phyloP scores from a whole-genome alignment of 1,284 basidiomycete genomes.

The Trichosporon asahii region DNA sequence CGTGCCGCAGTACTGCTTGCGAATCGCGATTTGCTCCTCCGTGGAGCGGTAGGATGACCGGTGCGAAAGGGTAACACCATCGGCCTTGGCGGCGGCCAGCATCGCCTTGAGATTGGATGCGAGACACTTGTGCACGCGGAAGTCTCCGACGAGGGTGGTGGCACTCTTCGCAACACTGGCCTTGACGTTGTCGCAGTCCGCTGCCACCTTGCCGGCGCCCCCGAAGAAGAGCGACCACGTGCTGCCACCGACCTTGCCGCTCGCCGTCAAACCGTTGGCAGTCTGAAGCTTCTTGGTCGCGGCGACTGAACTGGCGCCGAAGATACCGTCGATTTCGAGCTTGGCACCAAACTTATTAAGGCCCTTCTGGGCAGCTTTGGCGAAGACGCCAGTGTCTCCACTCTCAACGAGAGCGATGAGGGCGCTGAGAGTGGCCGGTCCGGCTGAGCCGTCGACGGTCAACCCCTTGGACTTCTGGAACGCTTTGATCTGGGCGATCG shows the following conservation, averaged over 20 bases:
- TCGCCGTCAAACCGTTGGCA: neutral
- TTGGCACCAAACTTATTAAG: slow-evolving; percentile 2
- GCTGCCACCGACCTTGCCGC: neutral
- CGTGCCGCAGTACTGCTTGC: slow-evolving; percentile 14
- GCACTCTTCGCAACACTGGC: slow-evolving; percentile 38
- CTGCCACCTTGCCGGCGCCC: slow-evolving; percentile 1
- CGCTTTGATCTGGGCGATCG: neutral
- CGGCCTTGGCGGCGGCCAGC: slow-evolving; percentile 9
- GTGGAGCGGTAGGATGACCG: slow-evolving; percentile 11
- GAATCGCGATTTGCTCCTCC: neutral
- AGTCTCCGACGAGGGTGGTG: slow-evolving; percentile 59
- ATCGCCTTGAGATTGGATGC: neutral
- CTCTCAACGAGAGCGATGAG: neutral
- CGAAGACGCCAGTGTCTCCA: neutral
- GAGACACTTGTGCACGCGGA: slow-evolving; percentile 16
- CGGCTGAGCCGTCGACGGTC: neutral
- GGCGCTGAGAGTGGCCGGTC: neutral
- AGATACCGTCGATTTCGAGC: neutral
- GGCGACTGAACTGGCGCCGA: neutral
- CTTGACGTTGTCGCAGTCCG: slow-evolving; percentile 3
- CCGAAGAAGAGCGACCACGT: slow-evolving; percentile 9
- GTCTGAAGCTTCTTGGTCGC: slow-evolving; percentile 4
- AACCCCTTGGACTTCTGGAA: slow-evolving; percentile 1
- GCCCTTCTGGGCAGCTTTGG: neutral
- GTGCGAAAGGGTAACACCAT: slow-evolving; percentile 4